Base-by-base conservation (phyloP, 2,329 filamentous ascomycete genomes). In the Lachnellula occidentalis region DNA sequence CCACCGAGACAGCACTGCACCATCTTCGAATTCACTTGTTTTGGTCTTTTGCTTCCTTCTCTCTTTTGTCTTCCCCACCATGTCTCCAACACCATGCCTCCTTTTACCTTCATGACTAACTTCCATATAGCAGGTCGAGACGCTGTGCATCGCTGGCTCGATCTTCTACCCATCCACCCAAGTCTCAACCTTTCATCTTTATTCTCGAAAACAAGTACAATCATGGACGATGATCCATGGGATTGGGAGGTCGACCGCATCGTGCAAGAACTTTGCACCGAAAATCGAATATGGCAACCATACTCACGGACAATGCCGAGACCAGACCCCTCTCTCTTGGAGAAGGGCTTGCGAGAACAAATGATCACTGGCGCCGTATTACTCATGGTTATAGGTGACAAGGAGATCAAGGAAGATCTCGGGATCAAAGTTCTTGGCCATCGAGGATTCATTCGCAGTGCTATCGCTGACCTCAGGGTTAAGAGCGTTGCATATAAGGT, bases 191-290 rank as follows among this genome's bases (percentile, higher is more conserved):
- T 58, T 66, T 48, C 46, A 51, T 59, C 47, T 36, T 34, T 41
- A 34, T 41, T 43, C 31, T 50, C 50, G n/a, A 39, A 31, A 22
- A 17, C 27, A 37, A 11, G 27, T 11, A 66, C 67, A 64, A 65
- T 72, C 68, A 71, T 65, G 50, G 69, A 70, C 47, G 67, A 71
- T 53, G 89, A 95, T 70, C 90, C 90, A n/a, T 87, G 85, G 69
- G 66, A 78, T 51, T 95, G 90, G 90, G 78, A 79, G 36, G 76
- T 85, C 34, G 82, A 87, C 37, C 77, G 83, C 36, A 81, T 95
- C 11, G 78, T 87, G 9, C 68, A 75, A 15, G 83, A 86, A 64
- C 74, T 95, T 3, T 90, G 85, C 66, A 75, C 78, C 21, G 64
- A 73, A 2, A 66, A 74, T 3, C 73, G 74, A 47, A 76, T 80